Evolutionary conservation across 495 filamentous ascomycete species (phyloP), one percentile per base, ranked within the genome.

Genomic region (Cercophora sp.): DNA sequence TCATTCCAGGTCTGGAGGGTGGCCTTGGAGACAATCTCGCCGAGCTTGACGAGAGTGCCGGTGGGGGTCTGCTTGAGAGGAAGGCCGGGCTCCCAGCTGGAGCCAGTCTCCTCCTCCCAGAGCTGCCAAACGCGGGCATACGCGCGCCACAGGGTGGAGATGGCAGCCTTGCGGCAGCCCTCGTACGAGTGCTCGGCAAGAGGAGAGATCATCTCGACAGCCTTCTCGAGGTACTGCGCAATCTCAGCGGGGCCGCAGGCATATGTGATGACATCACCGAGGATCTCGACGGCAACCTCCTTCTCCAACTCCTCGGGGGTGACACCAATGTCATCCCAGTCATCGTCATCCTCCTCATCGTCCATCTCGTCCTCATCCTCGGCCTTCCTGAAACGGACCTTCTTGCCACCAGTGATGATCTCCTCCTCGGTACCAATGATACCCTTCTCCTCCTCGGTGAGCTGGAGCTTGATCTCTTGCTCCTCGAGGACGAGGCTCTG

Each of bases 231-330:
- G 70, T 92, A 96, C 51, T 63, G 59, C 51, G 68, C 59, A 11
- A 93, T 91, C 25, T 95, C 70, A 64, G 80, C 89, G 32, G 84
- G 76, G 52, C 75, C 74, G 63, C 85, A 87, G 36, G 89, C 87
- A 70, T 94, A 81, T 32, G 87, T 87, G 58, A 98, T 82, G 25
- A 98, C 80, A 62, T 98, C 93, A 47, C 92, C 93, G 35, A 96
- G 75, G 11, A 96, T 90, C 71, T 98, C 93, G 35, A 94, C 79
- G 36, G 94, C 93, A 52, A 97, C 95, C 72, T 98, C 93, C 70
- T 98, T 96, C 76, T 98, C 93, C 52, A 96, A 76, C 19, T 92
- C 90, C 44, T 96, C 81, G 34, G 88, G 87, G 22, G 88, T 92
- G 26, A 93, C 85, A 52, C 85, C 73, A 29, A 80, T 76, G 53